These are phyloP conservation scores for Suhomyces vadensis DNA, from an alignment of 805 yeast species.

Conservation along the genomic window DNA sequence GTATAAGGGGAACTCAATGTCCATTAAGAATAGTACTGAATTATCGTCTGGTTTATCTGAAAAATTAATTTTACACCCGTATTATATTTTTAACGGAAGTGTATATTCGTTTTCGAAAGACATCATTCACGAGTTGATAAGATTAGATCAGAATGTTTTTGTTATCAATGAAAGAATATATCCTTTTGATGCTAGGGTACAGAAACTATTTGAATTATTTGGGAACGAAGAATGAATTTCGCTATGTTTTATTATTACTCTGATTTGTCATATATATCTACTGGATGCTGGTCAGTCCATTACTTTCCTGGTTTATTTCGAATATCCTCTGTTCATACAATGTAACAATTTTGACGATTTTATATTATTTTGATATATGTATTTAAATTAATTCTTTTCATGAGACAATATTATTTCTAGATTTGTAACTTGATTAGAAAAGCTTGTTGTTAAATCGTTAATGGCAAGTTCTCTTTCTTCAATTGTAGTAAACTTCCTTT, in stretches of 20 bases:
- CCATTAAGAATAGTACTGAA: not conserved
- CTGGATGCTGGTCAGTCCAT: not conserved
- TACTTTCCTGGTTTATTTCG: no score
- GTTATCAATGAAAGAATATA: constrained; percentile 1
- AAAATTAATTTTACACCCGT: constrained; percentile 11
- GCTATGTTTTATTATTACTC: not conserved
- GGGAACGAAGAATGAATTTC: not conserved
- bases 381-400: not conserved
- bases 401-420: constrained; percentile 21
- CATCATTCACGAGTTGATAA: constrained; percentile 2
- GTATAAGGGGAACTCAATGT: not conserved
- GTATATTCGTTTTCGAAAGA: constrained; percentile 10
- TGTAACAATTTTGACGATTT: no score
- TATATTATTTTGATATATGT: not conserved
- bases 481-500: constrained; percentile 18
- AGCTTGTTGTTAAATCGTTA: constrained; percentile 22
- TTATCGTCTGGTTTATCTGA: constrained; percentile 6
- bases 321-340: no score
- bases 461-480: constrained; percentile 24
- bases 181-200: constrained; percentile 6
- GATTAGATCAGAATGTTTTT: not conserved
- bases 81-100: not conserved
- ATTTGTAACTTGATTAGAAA: constrained; percentile 25
- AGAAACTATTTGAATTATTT: constrained; percentile 8
- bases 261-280: no score